Base-by-base conservation (phyloP, 208 protist genomes). In the Leishmania amazonensis region DNA sequence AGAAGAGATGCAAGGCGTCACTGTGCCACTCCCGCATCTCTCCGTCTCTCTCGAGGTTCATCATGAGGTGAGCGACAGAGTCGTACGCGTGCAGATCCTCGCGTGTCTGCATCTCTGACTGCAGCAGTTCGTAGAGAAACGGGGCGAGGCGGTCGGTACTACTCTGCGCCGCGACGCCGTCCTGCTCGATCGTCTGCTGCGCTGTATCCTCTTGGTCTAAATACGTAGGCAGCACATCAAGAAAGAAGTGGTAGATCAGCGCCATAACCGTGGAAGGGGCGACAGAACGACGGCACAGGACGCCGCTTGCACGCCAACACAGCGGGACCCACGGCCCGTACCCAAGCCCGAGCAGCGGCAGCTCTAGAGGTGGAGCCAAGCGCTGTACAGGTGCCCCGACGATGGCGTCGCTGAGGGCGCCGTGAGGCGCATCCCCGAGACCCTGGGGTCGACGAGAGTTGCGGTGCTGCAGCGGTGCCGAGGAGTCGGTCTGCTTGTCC, bases 221-320 rank as follows among this genome's bases (percentile, higher is more conserved):
- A 45, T 83, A 91, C 35, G 86, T 82, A n/a, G 91, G 81, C 31
- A 95, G 86, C 42, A 93, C 83, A 42, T 90, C 83, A 53, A 80
- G 45, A 68, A 96, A 97, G 85, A 97, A 97, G 78, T 92, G 87
- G 80, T 91, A 93, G 6, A 91, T 81, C 19, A 97, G 49, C 11
- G 76, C 54, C 3, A 89, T 58, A 15, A 87, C 65, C 17, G 85
- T 84, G 13, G 84, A 65, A 4, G 73, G 75, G 35, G 90, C 71
- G 17, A 96, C 75, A 42, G 84, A 40, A 31, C 88, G 60, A 40
- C 90, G 86, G 24, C 86, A 70, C 60, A 97, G 81, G 24, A 93
- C 73, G 74, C 94, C 94, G 68, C 86, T 85, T 7, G 83, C 83
- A 17, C 90, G 86, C 42, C 93, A 84, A 83, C 94, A 89, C 24